Conservation (phyloP, 1,284 basidiomycete genomes). For the Phellinidium pouzarii region DNA sequence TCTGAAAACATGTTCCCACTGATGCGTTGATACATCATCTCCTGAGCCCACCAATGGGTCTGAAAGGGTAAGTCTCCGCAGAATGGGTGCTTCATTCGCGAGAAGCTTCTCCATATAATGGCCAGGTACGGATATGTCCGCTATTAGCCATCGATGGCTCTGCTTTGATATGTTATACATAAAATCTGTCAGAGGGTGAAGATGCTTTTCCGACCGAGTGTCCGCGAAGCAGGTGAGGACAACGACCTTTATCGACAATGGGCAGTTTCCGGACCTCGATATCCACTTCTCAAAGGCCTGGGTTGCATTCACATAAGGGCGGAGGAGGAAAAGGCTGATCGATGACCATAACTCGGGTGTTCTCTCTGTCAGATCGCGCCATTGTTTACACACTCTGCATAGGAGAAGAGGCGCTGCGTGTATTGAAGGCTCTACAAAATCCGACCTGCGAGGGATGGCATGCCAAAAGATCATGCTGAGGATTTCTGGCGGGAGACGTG, state of each 20-base stretch:
- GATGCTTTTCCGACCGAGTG: neutral
- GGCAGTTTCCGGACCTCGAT: conserved; percentile 9
- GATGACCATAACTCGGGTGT: conserved; percentile 16
- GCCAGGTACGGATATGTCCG: conserved; percentile 12
- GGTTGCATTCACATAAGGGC: conserved; percentile 10
- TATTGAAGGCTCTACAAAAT: conserved; percentile 15
- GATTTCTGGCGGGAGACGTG: conserved; percentile 15
- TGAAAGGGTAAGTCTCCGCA: conserved; percentile 1
- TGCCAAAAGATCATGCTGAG: conserved; percentile 17
- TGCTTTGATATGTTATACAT: conserved; percentile 9
- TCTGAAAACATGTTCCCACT: conserved; percentile 8
- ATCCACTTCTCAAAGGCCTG: conserved; percentile 14
- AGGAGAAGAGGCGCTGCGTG: conserved; percentile 9
- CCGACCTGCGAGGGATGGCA: conserved; percentile 9
- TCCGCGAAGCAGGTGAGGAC: conserved; percentile 3
- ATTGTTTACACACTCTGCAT: conserved; percentile 7
- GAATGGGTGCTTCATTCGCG: conserved; percentile 9
- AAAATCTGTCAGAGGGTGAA: conserved; percentile 8
- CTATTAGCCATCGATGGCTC: conserved; percentile 17
- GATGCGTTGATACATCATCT: neutral
- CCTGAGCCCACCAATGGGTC: conserved; percentile 10
- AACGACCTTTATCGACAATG: conserved; percentile 12
- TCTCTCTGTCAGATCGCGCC: conserved; percentile 7
- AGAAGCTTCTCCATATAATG: conserved; percentile 9
- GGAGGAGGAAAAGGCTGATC: conserved; percentile 14